Evolutionary conservation across 495 filamentous ascomycete genomes (phyloP), one percentile per base, ranked within the genome.

Genomic region (Penicillium tannophilum): DNA sequence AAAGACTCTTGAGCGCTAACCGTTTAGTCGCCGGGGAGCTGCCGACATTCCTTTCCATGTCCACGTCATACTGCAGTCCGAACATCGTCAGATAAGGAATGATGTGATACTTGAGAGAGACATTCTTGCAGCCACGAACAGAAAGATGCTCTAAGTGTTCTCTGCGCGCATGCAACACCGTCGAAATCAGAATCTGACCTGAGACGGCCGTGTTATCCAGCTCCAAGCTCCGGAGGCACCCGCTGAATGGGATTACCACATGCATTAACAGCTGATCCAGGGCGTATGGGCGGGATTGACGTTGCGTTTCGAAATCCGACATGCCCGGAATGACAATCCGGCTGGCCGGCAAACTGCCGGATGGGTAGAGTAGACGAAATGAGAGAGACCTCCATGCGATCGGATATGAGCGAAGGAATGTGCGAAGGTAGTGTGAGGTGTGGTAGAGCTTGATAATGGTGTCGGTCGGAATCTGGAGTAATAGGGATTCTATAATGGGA

Each of bases 51-150:
- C 54, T 72, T 45, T 76, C 77, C 62, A 72, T 75, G 33, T 75
- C 73, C 35, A 75, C 69, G 63, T 79, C 73, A 57, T 71, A 72
- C 57, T 82, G 79, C 6, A 82, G 62, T 8, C 72, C 70, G 54
- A 75, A 80, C 74, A 83, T 73, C 45, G 76, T 76, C 17, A 87
- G 69, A 55, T 80, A 87, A 3, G 84, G 84, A 35, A 86, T 76
- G 54, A 87, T 81, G 54, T 87, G 84, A 61, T 87, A 87, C 67
- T 87, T 87, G 48, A 87, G 72, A 17, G 84, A 86, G 31, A 87
- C 84, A 69, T 87, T 84, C 67, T 87, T 86, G 77, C 84, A 87
- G 8, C 84, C 84, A 9, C 84, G 79, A 36, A 86, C 79, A 6
- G 84, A 87, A 19, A 87, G 73, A 59, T 87, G 84, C 62, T 83